phyloP scores from a whole-genome alignment of 2,329 filamentous ascomycete genomes.

The Acarospora socialis region DNA sequence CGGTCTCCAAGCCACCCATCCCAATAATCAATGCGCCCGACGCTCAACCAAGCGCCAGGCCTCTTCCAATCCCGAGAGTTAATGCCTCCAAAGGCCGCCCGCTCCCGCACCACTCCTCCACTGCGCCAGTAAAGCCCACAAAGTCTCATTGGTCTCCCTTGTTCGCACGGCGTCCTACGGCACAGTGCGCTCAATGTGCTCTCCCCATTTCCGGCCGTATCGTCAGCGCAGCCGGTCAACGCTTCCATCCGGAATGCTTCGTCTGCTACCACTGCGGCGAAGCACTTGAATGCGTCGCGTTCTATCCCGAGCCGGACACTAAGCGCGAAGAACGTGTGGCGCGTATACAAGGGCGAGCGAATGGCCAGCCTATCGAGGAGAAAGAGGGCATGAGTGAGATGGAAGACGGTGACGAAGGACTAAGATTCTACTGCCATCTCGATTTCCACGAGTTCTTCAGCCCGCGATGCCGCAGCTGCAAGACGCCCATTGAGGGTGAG shows the following conservation, averaged over 20 bases:
- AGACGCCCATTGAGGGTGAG: slow-evolving; percentile 89
- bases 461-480: slow-evolving; percentile 88
- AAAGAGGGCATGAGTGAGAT: slow-evolving; percentile 36
- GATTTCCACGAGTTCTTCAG: slow-evolving; percentile 95
- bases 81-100: slow-evolving; percentile 14
- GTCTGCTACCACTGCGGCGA: slow-evolving; percentile 77
- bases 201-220: slow-evolving; percentile 81
- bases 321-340: slow-evolving; percentile 57
- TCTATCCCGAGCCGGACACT: slow-evolving; percentile 76
- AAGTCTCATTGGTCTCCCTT: slow-evolving; percentile 34
- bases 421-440: slow-evolving; percentile 93
- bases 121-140: slow-evolving; percentile 24
- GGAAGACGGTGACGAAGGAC: slow-evolving; percentile 51
- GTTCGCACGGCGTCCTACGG: slow-evolving; percentile 43
- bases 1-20: slow-evolving; percentile 15
- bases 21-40: slow-evolving; percentile 40
- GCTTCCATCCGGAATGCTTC: slow-evolving; percentile 92
- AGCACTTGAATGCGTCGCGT: slow-evolving; percentile 83
- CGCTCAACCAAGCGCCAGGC: slow-evolving; percentile 17
- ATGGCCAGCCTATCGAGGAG: slow-evolving; percentile 46
- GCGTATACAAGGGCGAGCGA: slow-evolving; percentile 50
- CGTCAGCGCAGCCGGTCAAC: slow-evolving; percentile 63
- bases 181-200: slow-evolving; percentile 71
- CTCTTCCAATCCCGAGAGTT: slow-evolving; percentile 23
- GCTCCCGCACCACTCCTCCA: slow-evolving; percentile 16